Percentiles rank a stretch among this genome's conserved stretches.
Evolutionary conservation across 768 basidiomycete genomes (phyloP).

Genomic region (Exsudoporus frostii): DNA sequence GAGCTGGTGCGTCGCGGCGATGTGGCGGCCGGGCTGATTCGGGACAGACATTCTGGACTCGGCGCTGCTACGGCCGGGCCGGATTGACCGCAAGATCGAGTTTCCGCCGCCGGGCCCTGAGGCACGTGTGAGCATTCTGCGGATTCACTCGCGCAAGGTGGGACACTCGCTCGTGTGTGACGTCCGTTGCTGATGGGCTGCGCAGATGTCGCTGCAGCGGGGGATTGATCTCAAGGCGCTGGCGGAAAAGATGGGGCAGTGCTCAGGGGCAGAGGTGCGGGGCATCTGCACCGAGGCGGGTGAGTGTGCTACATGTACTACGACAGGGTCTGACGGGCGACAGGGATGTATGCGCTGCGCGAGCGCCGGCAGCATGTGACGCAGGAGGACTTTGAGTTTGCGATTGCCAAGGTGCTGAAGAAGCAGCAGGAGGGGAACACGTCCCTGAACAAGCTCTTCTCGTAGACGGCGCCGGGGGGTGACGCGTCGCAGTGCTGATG

Average conservation of each 20-base stretch:
- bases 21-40: slow-evolving; percentile 2
- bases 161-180: background rate
- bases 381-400: slow-evolving; percentile 98
- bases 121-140: slow-evolving; percentile 93
- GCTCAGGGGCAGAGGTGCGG: slow-evolving; percentile 95
- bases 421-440: slow-evolving; percentile 96
- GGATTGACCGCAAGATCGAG: slow-evolving; percentile 97
- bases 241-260: slow-evolving; percentile 99
- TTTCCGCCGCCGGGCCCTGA: slow-evolving; percentile 98
- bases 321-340: background rate
- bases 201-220: slow-evolving; percentile 93
- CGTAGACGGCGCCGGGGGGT: slow-evolving; percentile 23
- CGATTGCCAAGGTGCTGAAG: slow-evolving; percentile 95
- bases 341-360: slow-evolving; percentile 94
- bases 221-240: slow-evolving; percentile 95
- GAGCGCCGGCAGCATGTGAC: slow-evolving; percentile 97
- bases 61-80: slow-evolving; percentile 88
- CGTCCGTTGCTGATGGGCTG: background rate
- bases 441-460: slow-evolving; percentile 92
- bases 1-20: background rate
- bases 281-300: slow-evolving; percentile 98
- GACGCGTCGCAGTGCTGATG: slow-evolving; percentile 16
- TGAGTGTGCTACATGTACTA: slow-evolving; percentile 28
- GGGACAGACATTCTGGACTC: slow-evolving; percentile 85
- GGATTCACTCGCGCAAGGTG: slow-evolving; percentile 95